Evolutionary conservation across 176 grass and related monocot species (phyloP), one percentile per base, ranked within the genome.

Genomic region (Aegilops bicornis): DNA sequence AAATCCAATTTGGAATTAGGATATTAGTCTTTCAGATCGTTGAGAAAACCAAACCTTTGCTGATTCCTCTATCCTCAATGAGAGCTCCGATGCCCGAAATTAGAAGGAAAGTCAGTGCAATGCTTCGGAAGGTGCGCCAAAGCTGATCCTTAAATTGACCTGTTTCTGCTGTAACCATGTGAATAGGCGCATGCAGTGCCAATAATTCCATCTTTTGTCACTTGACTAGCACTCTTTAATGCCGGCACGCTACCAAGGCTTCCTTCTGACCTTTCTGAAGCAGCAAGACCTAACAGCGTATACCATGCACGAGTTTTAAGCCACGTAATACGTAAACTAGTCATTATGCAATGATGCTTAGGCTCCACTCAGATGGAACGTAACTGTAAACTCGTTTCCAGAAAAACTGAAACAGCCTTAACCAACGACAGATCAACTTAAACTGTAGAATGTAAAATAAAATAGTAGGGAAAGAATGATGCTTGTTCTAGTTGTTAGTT

Each of bases 111-210:
- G 97, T 89, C 78, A 99, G 88, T 32, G 94, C 97, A 79, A 99
- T 84, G 82, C 90, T 94, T 71, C 97, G 97, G 77, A 96, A 93
- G 35, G 92, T 99, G 64, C 90, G 94, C 97, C 94, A 97, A 58
- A 99, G 85, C 50, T 99, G 97, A 74, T 99, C 94, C 77, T 99
- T 99, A 91, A 99, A 99, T 75, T 96, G 92, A 56, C 97, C 90
- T 30, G 94, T 96, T 88, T 99, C 97, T 79, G 97, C 92, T 43
- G 97, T 96, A 72, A 99, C 94, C 97, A 99, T 99, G 84, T 97
- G 92, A 88, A 96, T 97, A 75, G 97, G 97, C 20, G 97, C 92
- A 66, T 68, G 92, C 87, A 87, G 97, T 99, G 78, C 97, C 94
- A 91, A 99, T 87, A 76, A 88, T 59, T 72, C 94, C 94, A 70